phyloP scores from a whole-genome alignment of 1,139 yeast genomes.

The Nakaseomyces delphensis region DNA sequence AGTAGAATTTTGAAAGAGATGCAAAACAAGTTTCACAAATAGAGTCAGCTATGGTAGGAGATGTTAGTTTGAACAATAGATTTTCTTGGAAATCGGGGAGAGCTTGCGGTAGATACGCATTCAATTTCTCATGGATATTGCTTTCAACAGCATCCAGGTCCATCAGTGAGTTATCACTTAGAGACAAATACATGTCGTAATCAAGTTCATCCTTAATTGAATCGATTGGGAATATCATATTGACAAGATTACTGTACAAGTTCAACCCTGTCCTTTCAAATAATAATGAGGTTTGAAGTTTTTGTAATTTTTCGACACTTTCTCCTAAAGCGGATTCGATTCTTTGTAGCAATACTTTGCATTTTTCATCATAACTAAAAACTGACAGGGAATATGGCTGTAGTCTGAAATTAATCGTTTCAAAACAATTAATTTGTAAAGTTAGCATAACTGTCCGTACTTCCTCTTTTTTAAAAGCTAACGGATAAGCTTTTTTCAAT shows the following conservation, averaged over 20 bases:
- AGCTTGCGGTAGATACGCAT: conserved; percentile 52
- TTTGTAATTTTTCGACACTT: conserved; percentile 25
- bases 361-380: conserved; percentile 14
- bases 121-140: conserved; percentile 40
- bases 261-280: conserved; percentile 44
- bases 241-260: conserved; percentile 52
- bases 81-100: conserved; percentile 53
- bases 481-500: conserved; percentile 23
- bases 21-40: conserved; percentile 43
- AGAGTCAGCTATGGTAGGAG: conserved; percentile 53
- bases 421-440: conserved; percentile 50
- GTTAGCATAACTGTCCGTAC: conserved; percentile 31
- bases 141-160: conserved; percentile 38
- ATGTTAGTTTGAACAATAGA: conserved; percentile 46
- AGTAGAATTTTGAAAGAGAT: conserved; percentile 46
- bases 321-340: conserved; percentile 35
- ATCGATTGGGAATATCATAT: conserved; percentile 61
- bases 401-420: conserved; percentile 48
- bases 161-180: conserved; percentile 56
- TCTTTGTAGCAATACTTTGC: conserved; percentile 32
- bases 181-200: conserved; percentile 50
- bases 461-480: conserved; percentile 24
- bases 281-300: conserved; percentile 38
- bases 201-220: conserved; percentile 41
- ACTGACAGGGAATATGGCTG: conserved; percentile 32